Evolutionary conservation across 129 eudicot species (phyloP).

Genomic region (Saussurea involucrata): DNA sequence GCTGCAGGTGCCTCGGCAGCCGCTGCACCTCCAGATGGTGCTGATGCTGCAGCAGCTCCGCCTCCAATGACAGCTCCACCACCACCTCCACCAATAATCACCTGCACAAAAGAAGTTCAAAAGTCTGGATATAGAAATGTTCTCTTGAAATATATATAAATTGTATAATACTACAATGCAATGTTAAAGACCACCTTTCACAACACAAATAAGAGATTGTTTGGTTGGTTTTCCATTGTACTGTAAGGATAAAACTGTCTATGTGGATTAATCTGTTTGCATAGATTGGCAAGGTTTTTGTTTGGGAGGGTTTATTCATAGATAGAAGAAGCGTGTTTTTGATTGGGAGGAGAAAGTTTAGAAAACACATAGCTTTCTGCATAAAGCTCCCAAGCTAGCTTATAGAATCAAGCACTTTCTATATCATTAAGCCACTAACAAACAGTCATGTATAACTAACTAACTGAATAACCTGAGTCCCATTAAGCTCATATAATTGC

Average conservation of each 20-base stretch:
- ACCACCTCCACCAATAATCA: slow-evolving; percentile 80
- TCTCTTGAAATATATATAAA: not conserved
- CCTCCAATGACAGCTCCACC: slow-evolving; percentile 58
- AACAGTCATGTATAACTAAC: not conserved
- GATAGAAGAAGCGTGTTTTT: not conserved
- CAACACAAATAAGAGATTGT: not conserved
- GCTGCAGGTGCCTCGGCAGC: slow-evolving; percentile 67
- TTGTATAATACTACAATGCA: not conserved
- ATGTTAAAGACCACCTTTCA: not conserved
- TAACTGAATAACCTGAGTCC: not conserved
- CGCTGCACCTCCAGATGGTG: slow-evolving; percentile 55
- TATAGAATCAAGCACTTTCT: no score
- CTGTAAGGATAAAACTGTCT: no score
- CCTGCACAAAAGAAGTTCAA: slow-evolving; percentile 11
- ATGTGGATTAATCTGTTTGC: not conserved
- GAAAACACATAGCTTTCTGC: not conserved
- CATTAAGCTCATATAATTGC: not conserved
- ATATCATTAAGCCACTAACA: not conserved
- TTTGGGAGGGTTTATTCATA: not conserved
- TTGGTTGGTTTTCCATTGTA: not conserved
- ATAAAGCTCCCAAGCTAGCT: not conserved
- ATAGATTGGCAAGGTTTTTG: not conserved
- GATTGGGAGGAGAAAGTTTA: not conserved
- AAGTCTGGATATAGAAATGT: not conserved
- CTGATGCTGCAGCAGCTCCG: slow-evolving; percentile 66